Base-by-base conservation (phyloP, 352 stramenopile species). In the Hyaloperonospora brassicae region DNA sequence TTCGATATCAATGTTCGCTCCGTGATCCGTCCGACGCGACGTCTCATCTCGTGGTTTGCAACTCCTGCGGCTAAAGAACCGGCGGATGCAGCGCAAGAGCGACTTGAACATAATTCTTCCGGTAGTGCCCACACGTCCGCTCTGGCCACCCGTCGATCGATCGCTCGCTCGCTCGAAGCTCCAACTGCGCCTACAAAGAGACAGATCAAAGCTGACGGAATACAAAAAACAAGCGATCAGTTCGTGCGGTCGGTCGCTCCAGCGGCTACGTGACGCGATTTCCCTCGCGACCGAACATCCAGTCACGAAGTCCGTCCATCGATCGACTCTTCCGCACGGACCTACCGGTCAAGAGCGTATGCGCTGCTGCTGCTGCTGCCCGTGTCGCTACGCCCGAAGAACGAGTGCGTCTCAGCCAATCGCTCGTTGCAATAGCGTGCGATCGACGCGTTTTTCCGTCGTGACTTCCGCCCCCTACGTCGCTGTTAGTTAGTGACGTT, bases 1-100 rank as follows among this genome's bases (percentile, higher is more conserved):
- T 36, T 75, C 66, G n/a, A 75, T 68, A 54, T 75, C 66, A 25
- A 75, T 64, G 31, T 65, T 45, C 10, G 62, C 66, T 24, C 66
- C 66, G 40, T 59, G 50, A 39, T 65, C 52, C 22, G 59, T 67
- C 27, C 42, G 46, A 21, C 59, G 66, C 35, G 58, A 48, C 24
- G 53, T 13, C 23, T 53, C 31, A 11, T 63, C 39, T 43, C 54
- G 55, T 40, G 23, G 22, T 50, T 63, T 70, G 59, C 56, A 50
- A 39, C 61, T 67, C 2, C 66, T 62, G 42, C 56, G 66, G 55
- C 61, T 43, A 24, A 75, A 60, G 38, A 68, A 52, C 56, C 59
- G 59, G 24, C 63, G 59, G 47, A 75, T 62, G 54, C 63, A 75
- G 44, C 63, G 59, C 43, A 72, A 52, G 8, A 75, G 60, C 50